Evolutionary conservation across 2,329 filamentous ascomycete species (phyloP), one percentile per base, ranked within the genome.

Genomic region (Cladophialophora immunda): DNA sequence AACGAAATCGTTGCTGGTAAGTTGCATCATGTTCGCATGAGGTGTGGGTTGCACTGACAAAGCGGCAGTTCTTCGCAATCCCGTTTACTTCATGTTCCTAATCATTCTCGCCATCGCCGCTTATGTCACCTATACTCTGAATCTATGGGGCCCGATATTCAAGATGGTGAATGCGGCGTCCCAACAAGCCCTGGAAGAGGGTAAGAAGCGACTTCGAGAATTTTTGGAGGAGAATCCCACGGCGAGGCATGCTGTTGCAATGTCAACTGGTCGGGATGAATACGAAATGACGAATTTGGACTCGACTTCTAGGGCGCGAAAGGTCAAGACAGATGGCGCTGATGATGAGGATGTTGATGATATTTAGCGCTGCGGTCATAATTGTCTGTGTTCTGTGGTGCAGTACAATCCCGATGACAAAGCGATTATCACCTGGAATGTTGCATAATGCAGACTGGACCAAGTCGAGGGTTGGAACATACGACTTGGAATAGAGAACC

Each of bases 1-100:
- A 99, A 99, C 80, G 95, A 99, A 81, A 94, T 99, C 70, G 83
- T 97, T 72, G 92, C 94, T 75, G 93, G 94, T 97, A 85, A 85
- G 91, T 72, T 30, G 34, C 29, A 11, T 34, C 27, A 5, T 17
- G 17, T 50, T 34, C 13, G 13, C 67, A 30, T 66, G 5, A 27
- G 47, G n/a, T 27, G 13, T n/a, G n/a, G n/a, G n/a, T n/a, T n/a
- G 30, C 57, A 55, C 68, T 71, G 60, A 73, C 62, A 55, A 38
- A 34, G 77, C 45, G 3, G 63, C 74, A 97, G 95, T 99, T 38
- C 85, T 98, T 50, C 92, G 93, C 72, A 98, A 98, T 79, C 95
- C 95, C 0, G 82, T 96, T 69, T 93, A 97, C 78, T 97, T 97
- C 82, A 83, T 99, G 75, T 88, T 98, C 75, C 84, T 98, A 66